A percentile compares a stretch with the other conserved stretches of the same genome.
These are phyloP conservation scores for Cytidiella melzeri DNA, from an alignment of 768 basidiomycete species.

Conservation along the genomic window DNA sequence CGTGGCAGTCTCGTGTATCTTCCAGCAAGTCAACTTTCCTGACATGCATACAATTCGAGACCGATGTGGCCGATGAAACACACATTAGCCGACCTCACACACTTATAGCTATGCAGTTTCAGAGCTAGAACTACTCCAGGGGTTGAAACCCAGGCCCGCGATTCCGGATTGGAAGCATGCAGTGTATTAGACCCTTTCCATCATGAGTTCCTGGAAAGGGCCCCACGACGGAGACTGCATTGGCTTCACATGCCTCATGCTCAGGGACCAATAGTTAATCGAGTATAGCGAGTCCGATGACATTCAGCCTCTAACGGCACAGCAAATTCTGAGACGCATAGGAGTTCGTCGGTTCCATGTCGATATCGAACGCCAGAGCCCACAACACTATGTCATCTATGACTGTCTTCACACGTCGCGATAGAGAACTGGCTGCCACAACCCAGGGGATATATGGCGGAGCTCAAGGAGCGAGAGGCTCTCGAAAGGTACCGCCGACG, in stretches of 20 bases:
- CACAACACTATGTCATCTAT: not conserved
- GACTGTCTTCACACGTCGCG: not conserved
- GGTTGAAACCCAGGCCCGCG: too few relatives aligned
- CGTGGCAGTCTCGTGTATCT: too few relatives aligned
- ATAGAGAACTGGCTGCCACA: constrained; percentile 6
- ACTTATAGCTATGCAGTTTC: not conserved
- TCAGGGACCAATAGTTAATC: too few relatives aligned
- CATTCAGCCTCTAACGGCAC: not conserved
- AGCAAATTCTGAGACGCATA: not conserved
- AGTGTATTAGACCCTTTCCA: not conserved
- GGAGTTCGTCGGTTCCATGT: not conserved
- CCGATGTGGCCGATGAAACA: too few relatives aligned
- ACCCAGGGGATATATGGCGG: not conserved
- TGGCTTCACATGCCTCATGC: too few relatives aligned
- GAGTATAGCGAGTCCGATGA: too few relatives aligned
- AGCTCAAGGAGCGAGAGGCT: constrained; percentile 1
- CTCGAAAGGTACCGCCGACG: not conserved
- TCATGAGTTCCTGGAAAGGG: not conserved
- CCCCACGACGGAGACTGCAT: too few relatives aligned
- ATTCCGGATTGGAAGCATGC: too few relatives aligned
- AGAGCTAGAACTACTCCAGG: too few relatives aligned
- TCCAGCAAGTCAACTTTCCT: too few relatives aligned
- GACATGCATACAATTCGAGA: too few relatives aligned
- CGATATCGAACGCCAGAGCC: not conserved
- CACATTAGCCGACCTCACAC: too few relatives aligned